A percentile compares a stretch with the other conserved stretches of the same genome.
Conservation (phyloP, 2,329 filamentous ascomycete species). For the Fusarium vanettenii region DNA sequence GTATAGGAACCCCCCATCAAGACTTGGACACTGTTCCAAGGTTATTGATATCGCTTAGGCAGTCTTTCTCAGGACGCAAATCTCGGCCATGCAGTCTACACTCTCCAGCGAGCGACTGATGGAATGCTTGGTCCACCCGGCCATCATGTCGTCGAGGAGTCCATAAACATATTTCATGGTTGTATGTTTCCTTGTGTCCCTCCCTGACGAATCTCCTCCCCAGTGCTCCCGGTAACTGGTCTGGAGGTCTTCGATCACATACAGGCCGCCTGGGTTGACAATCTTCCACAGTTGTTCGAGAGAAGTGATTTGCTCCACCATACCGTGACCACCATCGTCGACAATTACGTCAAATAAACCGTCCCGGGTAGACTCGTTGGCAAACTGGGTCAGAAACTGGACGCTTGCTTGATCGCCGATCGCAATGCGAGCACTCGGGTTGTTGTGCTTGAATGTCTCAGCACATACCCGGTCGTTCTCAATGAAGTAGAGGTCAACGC, state of each 20-base stretch:
- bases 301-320: constrained; percentile 52
- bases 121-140: constrained; percentile 25
- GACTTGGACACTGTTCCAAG: not conserved
- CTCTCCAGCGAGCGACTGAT: constrained; percentile 40
- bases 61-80: constrained; percentile 24
- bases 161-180: constrained; percentile 44
- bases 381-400: constrained; percentile 50
- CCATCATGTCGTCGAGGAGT: constrained; percentile 43
- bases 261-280: constrained; percentile 51
- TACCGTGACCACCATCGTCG: constrained; percentile 53
- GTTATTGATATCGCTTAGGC: not conserved
- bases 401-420: constrained; percentile 54
- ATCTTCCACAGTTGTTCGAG: constrained; percentile 51
- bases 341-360: constrained; percentile 53
- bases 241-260: constrained; percentile 50
- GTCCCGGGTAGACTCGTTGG: constrained; percentile 45
- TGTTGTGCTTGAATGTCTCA: constrained; percentile 49
- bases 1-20: not conserved
- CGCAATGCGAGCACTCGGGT: constrained; percentile 51
- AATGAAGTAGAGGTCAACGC: constrained; percentile 56
- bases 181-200: constrained; percentile 37
- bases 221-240: constrained; percentile 43
- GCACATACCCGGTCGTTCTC: constrained; percentile 53
- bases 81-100: constrained; percentile 46
- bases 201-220: constrained; percentile 38